Conservation (phyloP, 2,329 filamentous ascomycete species). For the Fusarium paranaense region DNA sequence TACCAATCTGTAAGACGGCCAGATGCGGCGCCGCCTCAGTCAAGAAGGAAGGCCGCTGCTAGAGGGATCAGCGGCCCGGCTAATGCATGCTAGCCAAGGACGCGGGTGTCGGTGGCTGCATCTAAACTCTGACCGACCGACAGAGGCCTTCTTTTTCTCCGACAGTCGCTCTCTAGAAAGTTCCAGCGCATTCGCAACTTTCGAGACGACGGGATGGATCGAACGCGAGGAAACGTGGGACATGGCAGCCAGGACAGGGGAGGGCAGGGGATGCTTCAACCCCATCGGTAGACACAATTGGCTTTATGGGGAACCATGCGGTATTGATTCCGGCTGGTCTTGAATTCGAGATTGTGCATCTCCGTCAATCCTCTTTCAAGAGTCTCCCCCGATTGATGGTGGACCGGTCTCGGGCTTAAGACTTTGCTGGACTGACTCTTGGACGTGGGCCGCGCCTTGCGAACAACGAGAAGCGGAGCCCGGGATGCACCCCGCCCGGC, state of each 20-base stretch:
- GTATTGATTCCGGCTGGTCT: neutral
- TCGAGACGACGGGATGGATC: neutral
- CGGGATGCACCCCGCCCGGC: conserved; percentile 16
- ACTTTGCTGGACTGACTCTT: conserved; percentile 15
- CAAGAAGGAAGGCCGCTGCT: conserved; percentile 10
- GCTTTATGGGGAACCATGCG: neutral
- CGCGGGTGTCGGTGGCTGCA: conserved; percentile 24
- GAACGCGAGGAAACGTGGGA: neutral
- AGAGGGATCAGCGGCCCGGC: conserved; percentile 33
- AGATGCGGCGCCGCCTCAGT: conserved; percentile 9
- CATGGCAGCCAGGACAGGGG: neutral
- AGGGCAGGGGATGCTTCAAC: neutral
- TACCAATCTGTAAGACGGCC: conserved; percentile 34
- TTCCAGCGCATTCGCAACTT: conserved; percentile 37
- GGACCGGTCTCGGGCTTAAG: conserved; percentile 40
- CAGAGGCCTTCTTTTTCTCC: conserved; percentile 9
- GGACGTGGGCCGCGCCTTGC: conserved; percentile 38
- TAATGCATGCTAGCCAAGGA: conserved; percentile 8
- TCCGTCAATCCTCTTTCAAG: neutral
- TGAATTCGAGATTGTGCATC: neutral
- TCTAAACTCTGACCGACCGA: conserved; percentile 35
- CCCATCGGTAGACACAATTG: neutral
- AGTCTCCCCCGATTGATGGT: conserved; percentile 4
- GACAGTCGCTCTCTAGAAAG: conserved; percentile 27
- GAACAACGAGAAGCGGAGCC: conserved; percentile 46